Evolutionary conservation across 805 yeast genomes (phyloP), one percentile per base, ranked within the genome.

Genomic region (Candida ponderosae): DNA sequence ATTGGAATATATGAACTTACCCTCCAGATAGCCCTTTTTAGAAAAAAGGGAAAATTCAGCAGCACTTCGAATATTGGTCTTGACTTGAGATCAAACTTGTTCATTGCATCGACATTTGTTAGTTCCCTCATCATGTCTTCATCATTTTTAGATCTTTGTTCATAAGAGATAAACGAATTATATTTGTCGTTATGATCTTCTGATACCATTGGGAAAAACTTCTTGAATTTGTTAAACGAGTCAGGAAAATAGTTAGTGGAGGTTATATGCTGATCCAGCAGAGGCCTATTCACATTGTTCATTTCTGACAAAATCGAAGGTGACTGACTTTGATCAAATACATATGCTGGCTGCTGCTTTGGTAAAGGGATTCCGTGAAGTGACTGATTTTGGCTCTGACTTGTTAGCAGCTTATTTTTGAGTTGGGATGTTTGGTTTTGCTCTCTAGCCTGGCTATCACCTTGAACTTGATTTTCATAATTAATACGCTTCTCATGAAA

Each of bases 51-150:
- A 4, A 23, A 16, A 4, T 29, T 29, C 14, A 42, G 11, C 9
- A 42, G 1, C 10, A 35, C 39, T 29, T 35, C 34, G 13, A 42
- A 24, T 3, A 36, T 34, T 24, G 41, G 39, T 33, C 40, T 37
- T 18, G 40, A 29, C 5, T 30, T 26, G 8, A 36, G 10, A 18
- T 36, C 34, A 18, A 29, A 32, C 19, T 20, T 21, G 10, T 29
- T 13, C 17, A 29, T 6, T 18, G 32, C 35, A 31, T 28, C 19
- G 15, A 31, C 11, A 18, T 18, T 21, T 20, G 33, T 20, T 21
- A 21, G 11, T 21, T 21, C 24, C 11, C 24, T 21, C 24, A 21
- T 21, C 11, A n/a, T 14, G 16, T 28, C 10, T n/a, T 28, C 18
- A 28, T 28, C 15, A 7, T n/a, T 28, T 15, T 15, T 7, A 15